Evolutionary conservation across 148 eudicot species (phyloP).

Genomic region (Camellia japonica): DNA sequence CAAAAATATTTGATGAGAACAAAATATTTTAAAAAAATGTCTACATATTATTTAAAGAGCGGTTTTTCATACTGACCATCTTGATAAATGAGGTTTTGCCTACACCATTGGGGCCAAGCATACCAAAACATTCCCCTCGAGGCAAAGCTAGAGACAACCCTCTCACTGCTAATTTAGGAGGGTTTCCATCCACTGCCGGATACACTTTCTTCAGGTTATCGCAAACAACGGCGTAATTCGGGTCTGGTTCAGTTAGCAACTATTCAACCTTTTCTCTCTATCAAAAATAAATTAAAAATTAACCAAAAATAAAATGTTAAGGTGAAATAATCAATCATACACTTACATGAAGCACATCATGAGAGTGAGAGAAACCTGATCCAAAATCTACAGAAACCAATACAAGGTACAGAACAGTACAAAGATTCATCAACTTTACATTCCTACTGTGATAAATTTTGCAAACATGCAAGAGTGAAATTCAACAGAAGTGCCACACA

Average conservation of each 20-base stretch:
- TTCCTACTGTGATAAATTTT: background rate
- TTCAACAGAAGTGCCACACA: background rate
- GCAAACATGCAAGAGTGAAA: background rate
- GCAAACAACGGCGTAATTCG: conserved; percentile 51
- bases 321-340: background rate
- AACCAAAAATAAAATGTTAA: background rate
- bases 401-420: background rate
- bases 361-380: background rate
- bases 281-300: background rate
- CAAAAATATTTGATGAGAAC: background rate
- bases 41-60: background rate
- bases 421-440: background rate
- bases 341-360: background rate
- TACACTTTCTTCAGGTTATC: conserved; percentile 69
- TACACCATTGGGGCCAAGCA: conserved; percentile 98
- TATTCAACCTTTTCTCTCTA: conserved; percentile 79
- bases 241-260: conserved; percentile 44
- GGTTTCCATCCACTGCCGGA: conserved; percentile 87
- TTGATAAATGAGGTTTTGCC: conserved; percentile 87
- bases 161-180: conserved; percentile 76
- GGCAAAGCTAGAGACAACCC: conserved; percentile 83
- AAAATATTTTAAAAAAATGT: background rate
- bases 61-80: conserved; percentile 55
- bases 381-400: background rate
- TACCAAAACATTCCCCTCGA: conserved; percentile 93